Percentiles rank a stretch among this genome's conserved stretches.
Conservation (phyloP, 2,329 filamentous ascomycete species). For the Fusarium verticillioides region DNA sequence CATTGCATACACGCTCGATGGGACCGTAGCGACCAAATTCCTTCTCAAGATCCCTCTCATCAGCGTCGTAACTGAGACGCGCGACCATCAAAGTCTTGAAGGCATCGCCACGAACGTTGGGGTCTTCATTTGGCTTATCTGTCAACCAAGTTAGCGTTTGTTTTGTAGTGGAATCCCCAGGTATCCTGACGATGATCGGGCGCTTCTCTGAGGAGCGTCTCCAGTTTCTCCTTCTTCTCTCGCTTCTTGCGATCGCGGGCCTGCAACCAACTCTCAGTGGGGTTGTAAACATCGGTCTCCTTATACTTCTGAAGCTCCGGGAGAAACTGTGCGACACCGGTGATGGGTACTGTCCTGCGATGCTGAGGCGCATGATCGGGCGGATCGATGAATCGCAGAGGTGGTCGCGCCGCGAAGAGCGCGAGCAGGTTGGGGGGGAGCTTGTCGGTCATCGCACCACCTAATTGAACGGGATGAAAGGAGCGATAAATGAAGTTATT, state of each 20-base stretch:
- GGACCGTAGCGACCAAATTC: conserved; percentile 95
- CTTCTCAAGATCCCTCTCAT: conserved; percentile 88
- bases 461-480: conserved; percentile 1
- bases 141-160: conserved; percentile 30
- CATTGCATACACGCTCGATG: conserved; percentile 81
- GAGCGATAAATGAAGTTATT: background rate
- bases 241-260: conserved; percentile 82
- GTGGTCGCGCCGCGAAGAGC: conserved; percentile 94
- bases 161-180: background rate
- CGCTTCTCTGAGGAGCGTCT: conserved; percentile 72
- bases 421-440: conserved; percentile 91
- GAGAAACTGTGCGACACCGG: conserved; percentile 79
- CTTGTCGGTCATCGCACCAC: conserved; percentile 86
- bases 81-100: conserved; percentile 96
- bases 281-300: conserved; percentile 78
- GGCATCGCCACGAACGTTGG: conserved; percentile 90
- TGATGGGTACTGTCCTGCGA: conserved; percentile 77
- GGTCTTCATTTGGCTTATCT: conserved; percentile 87
- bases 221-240: conserved; percentile 78
- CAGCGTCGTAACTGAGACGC: conserved; percentile 88
- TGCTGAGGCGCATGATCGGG: conserved; percentile 85
- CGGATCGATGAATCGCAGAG: conserved; percentile 88
- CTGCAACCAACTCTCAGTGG: conserved; percentile 94
- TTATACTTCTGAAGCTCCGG: conserved; percentile 80
- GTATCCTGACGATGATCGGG: conserved; percentile 68